Conservation (phyloP, 352 stramenopile species). For the Pythium angustatum region DNA sequence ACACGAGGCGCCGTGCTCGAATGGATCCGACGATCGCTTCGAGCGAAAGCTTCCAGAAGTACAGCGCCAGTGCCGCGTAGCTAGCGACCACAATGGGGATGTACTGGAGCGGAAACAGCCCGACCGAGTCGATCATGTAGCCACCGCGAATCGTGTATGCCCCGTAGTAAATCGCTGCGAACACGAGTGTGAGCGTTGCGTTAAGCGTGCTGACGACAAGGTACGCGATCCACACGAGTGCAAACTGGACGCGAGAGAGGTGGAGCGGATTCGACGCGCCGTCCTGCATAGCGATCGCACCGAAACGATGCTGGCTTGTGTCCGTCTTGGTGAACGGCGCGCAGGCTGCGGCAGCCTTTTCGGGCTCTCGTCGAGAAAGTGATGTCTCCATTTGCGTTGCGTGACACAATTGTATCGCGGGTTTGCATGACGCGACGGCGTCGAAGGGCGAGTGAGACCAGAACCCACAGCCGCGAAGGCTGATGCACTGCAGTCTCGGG, state of each 20-base stretch:
- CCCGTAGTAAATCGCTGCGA: constrained; percentile 16
- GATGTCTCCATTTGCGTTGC: too few relatives aligned
- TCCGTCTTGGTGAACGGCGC: too few relatives aligned
- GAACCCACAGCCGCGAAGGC: too few relatives aligned
- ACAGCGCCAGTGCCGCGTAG: constrained; percentile 7
- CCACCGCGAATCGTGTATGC: constrained; percentile 13
- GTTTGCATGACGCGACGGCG: too few relatives aligned
- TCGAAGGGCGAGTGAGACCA: too few relatives aligned
- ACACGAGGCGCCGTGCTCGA: not conserved
- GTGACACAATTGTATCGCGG: too few relatives aligned
- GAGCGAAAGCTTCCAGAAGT: constrained; percentile 8
- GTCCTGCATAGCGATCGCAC: not conserved
- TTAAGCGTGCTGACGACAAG: constrained; percentile 10
- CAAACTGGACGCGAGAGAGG: not conserved
- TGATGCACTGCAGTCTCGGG: too few relatives aligned
- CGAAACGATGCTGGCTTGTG: too few relatives aligned
- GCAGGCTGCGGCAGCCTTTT: too few relatives aligned
- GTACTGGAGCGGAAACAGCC: constrained; percentile 12
- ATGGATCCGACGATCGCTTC: constrained; percentile 10
- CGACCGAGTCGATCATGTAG: constrained; percentile 24
- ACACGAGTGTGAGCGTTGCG: not conserved
- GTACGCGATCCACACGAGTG: constrained; percentile 9
- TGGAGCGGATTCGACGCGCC: not conserved
- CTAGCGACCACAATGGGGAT: constrained; percentile 9
- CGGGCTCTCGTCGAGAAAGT: too few relatives aligned